Conservation (phyloP, 352 stramenopile genomes). For the Globisporangium perplexum region DNA sequence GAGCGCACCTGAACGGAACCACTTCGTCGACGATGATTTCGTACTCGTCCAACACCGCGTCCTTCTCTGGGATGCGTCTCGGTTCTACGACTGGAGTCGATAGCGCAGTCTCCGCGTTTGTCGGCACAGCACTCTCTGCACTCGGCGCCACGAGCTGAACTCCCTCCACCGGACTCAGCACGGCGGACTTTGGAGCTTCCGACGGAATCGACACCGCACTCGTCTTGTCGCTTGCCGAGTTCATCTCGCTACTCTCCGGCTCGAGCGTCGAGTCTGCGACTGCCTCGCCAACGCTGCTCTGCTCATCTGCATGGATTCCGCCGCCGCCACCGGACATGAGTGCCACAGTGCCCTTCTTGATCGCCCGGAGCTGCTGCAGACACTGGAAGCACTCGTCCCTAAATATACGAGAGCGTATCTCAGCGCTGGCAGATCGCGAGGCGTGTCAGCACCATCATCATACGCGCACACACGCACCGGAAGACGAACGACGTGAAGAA, state of each 20-base stretch:
- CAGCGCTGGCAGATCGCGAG: conserved; percentile 1
- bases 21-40: conserved; percentile 71
- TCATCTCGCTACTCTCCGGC: background rate
- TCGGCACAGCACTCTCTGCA: background rate
- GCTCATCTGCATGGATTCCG: background rate
- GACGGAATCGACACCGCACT: conserved; percentile 16
- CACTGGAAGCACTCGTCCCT: conserved; percentile 84
- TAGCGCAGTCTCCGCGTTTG: background rate
- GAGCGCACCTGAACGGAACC: conserved; percentile 54
- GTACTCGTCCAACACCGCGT: conserved; percentile 57
- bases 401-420: conserved; percentile 1
- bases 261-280: background rate
- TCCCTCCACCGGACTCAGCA: background rate
- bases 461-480: conserved; percentile 31
- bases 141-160: background rate
- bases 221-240: conserved; percentile 7
- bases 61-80: conserved; percentile 27
- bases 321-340: conserved; percentile 27
- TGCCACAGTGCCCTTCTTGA: conserved; percentile 64
- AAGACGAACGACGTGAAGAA: conserved; percentile 87
- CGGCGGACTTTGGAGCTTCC: conserved; percentile 8
- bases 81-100: background rate
- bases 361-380: conserved; percentile 68
- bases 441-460: background rate
- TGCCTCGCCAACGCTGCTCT: conserved; percentile 1